Conservation (phyloP, 1,139 yeast genomes). For the Blastobotrys malaysiensis region DNA sequence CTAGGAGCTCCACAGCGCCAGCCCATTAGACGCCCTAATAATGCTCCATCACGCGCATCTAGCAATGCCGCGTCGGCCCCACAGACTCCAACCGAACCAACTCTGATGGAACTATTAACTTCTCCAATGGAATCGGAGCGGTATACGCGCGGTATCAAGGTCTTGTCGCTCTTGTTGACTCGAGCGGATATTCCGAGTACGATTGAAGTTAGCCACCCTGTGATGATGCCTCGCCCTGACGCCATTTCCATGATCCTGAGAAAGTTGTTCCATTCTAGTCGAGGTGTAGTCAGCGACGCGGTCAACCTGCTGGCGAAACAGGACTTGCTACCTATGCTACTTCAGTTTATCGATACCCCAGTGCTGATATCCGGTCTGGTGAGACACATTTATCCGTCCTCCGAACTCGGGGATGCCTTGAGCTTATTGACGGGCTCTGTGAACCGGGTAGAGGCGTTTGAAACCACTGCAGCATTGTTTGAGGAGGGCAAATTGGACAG, state of each 20-base stretch:
- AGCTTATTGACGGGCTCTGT: neutral
- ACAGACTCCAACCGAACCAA: conserved; percentile 6
- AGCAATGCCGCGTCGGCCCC: neutral
- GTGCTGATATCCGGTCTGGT: neutral
- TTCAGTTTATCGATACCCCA: neutral
- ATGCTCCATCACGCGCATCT: neutral
- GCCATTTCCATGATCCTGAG: neutral
- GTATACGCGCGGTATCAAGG: neutral
- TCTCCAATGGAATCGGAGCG: neutral
- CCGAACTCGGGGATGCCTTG: neutral
- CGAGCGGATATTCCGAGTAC: neutral
- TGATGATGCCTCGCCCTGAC: neutral
- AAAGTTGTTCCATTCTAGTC: neutral
- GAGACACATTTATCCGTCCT: neutral
- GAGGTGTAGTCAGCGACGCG: neutral
- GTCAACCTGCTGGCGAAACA: neutral
- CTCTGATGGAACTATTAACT: conserved; percentile 17
- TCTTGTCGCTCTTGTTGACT: neutral
- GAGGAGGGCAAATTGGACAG: neutral
- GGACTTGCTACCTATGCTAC: neutral
- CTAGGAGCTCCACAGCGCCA: conserved; percentile 14
- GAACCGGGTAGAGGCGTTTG: neutral
- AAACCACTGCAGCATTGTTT: neutral
- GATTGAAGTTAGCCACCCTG: neutral
- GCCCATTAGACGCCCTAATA: neutral